Conservation (phyloP, 495 filamentous ascomycete genomes). For the Trypethelium eluteriae region DNA sequence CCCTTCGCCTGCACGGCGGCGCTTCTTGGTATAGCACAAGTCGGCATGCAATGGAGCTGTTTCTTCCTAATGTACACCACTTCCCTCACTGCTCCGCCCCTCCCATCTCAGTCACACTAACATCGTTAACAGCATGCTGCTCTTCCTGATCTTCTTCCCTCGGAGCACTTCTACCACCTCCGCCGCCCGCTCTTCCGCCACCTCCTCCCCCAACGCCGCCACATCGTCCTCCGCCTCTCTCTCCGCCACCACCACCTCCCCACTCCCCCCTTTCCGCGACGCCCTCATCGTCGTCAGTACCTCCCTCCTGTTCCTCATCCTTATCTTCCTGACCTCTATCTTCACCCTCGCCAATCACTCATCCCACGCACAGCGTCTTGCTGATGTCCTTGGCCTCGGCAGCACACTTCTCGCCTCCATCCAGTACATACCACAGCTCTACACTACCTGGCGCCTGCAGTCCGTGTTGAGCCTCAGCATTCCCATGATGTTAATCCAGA, state of each 20-base stretch:
- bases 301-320: conserved; percentile 63
- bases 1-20: conserved; percentile 77
- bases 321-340: conserved; percentile 57
- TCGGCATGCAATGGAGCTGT: conserved; percentile 83
- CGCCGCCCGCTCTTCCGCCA: conserved; percentile 31
- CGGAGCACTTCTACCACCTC: conserved; percentile 28
- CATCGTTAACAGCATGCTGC: conserved; percentile 31
- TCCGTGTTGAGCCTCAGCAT: conserved; percentile 85
- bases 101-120: neutral
- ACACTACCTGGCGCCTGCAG: conserved; percentile 74
- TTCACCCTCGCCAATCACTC: conserved; percentile 50
- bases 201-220: conserved; percentile 34
- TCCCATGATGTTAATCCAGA: conserved; percentile 98
- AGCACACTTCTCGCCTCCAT: conserved; percentile 71
- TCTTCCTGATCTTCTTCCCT: conserved; percentile 42
- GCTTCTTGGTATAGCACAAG: conserved; percentile 77
- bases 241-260: conserved; percentile 32
- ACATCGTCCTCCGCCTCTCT: conserved; percentile 26
- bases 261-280: conserved; percentile 60
- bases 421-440: conserved; percentile 93
- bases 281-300: conserved; percentile 62
- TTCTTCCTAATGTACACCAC: conserved; percentile 77
- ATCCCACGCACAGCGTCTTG: conserved; percentile 59
- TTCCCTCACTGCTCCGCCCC: neutral
- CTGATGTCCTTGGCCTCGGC: conserved; percentile 72